Evolutionary conservation across 2,329 filamentous ascomycete genomes (phyloP), one percentile per base, ranked within the genome.

Genomic region (Colletotrichum ledebouriae): DNA sequence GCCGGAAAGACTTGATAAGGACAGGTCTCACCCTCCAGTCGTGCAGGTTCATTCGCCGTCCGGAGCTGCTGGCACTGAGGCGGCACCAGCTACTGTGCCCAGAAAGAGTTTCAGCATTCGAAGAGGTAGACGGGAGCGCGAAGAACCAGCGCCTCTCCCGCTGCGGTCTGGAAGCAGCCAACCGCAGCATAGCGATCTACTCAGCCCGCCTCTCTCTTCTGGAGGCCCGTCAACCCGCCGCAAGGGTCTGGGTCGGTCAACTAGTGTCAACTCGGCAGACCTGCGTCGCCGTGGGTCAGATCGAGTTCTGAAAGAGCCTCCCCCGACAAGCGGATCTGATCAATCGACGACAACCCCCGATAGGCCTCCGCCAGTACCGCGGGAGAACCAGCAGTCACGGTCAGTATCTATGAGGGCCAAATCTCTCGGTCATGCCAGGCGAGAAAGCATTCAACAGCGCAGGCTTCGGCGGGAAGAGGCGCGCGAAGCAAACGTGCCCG

Each of bases 391-490:
- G 0, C 85, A 86, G 67, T 83, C 86, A 41, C 86, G 88, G 59
- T 86, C 87, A 2, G 86, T 90, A 20, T 89, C 92, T 6, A 86
- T 89, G 75, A 89, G 95, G 70, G 90, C 95, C 9, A 96, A 96
- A 78, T 97, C 94, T 4, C 86, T 98, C 22, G 94, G 94, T 2
- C 94, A 98, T 77, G 93, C 93, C 50, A 89, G 95, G 44, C 88
- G 93, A 68, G 95, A 98, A 78, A 97, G 94, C 77, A 97, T 98
- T 62, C 95, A 98, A 79, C 93, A 92, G 52, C 88, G 95, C 64
- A 89, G 95, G 60, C 87, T 90, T 63, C 87, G 89, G 59, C 87
- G 93, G 73, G 93, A 94, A 73, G 91, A 92, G 66, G 85, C 87
- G 13, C 87, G 88, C 62, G 90, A 94, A 71, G 89, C 90, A 20